A percentile compares a stretch with the other conserved stretches of the same genome.
Conservation (phyloP, 2,329 filamentous ascomycete species). For the Fusarium secorum region DNA sequence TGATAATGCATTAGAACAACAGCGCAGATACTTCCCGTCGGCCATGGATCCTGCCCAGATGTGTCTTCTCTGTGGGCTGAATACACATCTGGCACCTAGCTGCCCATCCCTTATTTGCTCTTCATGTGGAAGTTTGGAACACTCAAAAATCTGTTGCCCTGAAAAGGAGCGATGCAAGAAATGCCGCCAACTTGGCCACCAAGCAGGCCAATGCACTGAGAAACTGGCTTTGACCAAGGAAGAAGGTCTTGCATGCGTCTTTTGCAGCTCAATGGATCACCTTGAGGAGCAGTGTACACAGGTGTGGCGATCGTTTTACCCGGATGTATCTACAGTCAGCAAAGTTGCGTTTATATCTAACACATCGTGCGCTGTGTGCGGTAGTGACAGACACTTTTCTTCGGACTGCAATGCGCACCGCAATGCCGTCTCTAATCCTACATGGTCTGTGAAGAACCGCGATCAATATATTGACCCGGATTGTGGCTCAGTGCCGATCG, state of each 20-base stretch:
- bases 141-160: conserved; percentile 62
- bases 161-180: conserved; percentile 60
- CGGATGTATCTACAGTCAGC: conserved; percentile 49
- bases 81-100: conserved; percentile 53
- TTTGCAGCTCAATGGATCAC: conserved; percentile 66
- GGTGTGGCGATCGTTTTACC: conserved; percentile 66
- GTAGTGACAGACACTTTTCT: conserved; percentile 62
- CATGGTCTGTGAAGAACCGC: conserved; percentile 61
- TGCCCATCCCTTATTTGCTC: conserved; percentile 59
- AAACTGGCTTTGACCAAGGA: conserved; percentile 61
- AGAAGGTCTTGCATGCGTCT: conserved; percentile 66
- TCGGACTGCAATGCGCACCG: conserved; percentile 57
- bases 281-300: conserved; percentile 66
- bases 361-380: conserved; percentile 66
- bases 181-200: conserved; percentile 71
- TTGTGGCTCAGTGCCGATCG: conserved; percentile 52
- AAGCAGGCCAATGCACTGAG: conserved; percentile 59
- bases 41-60: conserved; percentile 52
- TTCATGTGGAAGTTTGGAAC: conserved; percentile 55
- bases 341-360: conserved; percentile 60
- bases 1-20: conserved; percentile 49
- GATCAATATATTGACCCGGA: conserved; percentile 58
- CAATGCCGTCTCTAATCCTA: conserved; percentile 47
- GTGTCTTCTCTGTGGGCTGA: conserved; percentile 61
- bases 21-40: conserved; percentile 61